phyloP scores from a whole-genome alignment of 2,329 filamentous ascomycete genomes.

The Incumbomyces delicatus region DNA sequence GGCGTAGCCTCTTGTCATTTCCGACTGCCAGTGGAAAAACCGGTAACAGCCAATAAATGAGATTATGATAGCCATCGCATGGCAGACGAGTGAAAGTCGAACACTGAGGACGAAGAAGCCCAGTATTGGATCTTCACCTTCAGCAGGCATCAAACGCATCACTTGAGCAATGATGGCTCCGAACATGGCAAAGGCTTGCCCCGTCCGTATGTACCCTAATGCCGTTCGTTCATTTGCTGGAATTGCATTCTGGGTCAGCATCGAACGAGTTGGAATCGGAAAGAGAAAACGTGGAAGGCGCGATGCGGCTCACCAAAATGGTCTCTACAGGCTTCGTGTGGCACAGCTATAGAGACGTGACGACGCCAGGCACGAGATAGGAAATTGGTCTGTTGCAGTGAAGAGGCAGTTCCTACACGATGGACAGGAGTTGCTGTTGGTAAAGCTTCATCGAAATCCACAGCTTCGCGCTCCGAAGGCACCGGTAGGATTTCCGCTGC shows the following conservation, averaged over 20 bases:
- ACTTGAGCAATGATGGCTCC: constrained; percentile 17
- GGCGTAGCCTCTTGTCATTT: constrained; percentile 28
- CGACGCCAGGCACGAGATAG: constrained; percentile 13
- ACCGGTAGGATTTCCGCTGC: constrained; percentile 8
- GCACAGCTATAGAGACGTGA: constrained; percentile 15
- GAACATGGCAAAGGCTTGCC: constrained; percentile 16
- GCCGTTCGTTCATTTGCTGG: constrained; percentile 19
- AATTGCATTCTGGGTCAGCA: not conserved
- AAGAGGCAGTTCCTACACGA: constrained; percentile 2
- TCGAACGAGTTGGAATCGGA: not conserved
- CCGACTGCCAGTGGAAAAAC: constrained; percentile 48
- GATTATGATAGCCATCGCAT: constrained; percentile 37
- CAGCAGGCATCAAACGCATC: constrained; percentile 13
- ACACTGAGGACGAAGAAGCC: constrained; percentile 18
- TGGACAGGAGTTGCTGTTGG: not conserved
- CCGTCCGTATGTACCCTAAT: constrained; percentile 17
- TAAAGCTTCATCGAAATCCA: constrained; percentile 10
- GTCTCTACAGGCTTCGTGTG: constrained; percentile 16
- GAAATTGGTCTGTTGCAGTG: constrained; percentile 4
- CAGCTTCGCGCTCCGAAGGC: constrained; percentile 14
- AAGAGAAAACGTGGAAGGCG: no score
- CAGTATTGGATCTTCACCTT: constrained; percentile 11
- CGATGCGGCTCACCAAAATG: constrained; percentile 12
- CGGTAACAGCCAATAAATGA: constrained; percentile 41
- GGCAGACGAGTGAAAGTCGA: constrained; percentile 34